Evolutionary conservation across 345 rosid species (phyloP).

Genomic region (Orychophragmus violaceus): DNA sequence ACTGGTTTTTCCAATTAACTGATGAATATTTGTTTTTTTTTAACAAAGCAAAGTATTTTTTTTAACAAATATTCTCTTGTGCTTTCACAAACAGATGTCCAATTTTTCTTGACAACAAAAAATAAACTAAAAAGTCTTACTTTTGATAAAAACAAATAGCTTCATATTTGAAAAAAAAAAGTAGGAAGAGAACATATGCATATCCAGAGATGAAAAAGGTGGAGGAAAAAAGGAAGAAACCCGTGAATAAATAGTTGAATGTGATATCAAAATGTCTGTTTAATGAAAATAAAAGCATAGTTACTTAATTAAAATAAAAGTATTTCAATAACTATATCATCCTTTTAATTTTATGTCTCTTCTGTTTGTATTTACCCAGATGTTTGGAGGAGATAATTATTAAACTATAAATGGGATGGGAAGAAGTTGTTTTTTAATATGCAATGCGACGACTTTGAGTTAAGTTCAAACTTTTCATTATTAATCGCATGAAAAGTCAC

Average conservation of each 20-base stretch:
- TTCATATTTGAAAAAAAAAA: background rate
- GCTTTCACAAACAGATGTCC: background rate
- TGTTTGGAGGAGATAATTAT: background rate
- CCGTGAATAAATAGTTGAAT: constrained; percentile 27
- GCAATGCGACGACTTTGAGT: constrained; percentile 25
- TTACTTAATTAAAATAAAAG: background rate
- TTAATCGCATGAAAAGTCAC: constrained; percentile 26
- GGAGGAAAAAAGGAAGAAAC: background rate
- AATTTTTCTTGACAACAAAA: background rate
- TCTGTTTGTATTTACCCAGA: constrained; percentile 13
- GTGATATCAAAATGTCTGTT: background rate
- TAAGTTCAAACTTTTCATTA: constrained; percentile 26
- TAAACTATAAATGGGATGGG: background rate
- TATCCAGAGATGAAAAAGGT: constrained; percentile 10
- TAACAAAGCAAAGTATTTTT: background rate
- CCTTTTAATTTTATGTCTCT: background rate
- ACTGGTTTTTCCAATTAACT: background rate
- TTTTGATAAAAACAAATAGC: background rate
- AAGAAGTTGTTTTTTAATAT: background rate
- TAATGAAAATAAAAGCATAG: background rate
- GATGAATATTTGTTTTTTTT: background rate
- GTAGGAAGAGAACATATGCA: background rate
- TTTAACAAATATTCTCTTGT: background rate
- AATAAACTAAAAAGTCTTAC: background rate
- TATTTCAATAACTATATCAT: background rate